phyloP scores from a whole-genome alignment of 805 yeast species.

The Vanderwaltozyma tropicalis region DNA sequence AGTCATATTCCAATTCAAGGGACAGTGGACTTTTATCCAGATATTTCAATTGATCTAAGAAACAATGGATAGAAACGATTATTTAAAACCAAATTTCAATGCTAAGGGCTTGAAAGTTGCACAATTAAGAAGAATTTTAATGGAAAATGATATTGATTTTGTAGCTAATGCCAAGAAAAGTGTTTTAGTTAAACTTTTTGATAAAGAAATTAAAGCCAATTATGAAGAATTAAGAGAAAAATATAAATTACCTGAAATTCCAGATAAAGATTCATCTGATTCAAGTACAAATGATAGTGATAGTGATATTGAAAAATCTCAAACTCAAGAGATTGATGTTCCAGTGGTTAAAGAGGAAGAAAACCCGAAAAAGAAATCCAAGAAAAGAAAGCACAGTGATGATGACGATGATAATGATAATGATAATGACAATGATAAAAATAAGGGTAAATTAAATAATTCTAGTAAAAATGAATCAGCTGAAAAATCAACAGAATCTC shows the following conservation, averaged over 20 bases:
- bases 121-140: slow-evolving; percentile 55
- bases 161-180: slow-evolving; percentile 59
- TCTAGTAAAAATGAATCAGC: too few relatives aligned
- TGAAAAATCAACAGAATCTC: too few relatives aligned
- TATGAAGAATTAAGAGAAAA: slow-evolving; percentile 33
- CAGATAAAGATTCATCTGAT: not conserved
- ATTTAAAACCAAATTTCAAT: slow-evolving; percentile 44
- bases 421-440: slow-evolving; percentile 1
- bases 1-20: too few relatives aligned
- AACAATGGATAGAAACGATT: slow-evolving; percentile 4
- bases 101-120: slow-evolving; percentile 57
- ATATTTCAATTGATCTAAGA: too few relatives aligned
- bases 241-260: slow-evolving; percentile 3
- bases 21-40: too few relatives aligned
- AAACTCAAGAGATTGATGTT: not conserved
- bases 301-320: not conserved
- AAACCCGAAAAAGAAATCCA: not conserved
- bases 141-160: slow-evolving; percentile 50
- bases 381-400: slow-evolving; percentile 3
- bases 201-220: slow-evolving; percentile 41
- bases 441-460: not conserved
- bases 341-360: not conserved
- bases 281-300: not conserved
- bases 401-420: slow-evolving; percentile 6
- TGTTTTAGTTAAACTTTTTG: slow-evolving; percentile 51